Evolutionary conservation across 768 basidiomycete species (phyloP).

Genomic region (Hysterangium stoloniferum): DNA sequence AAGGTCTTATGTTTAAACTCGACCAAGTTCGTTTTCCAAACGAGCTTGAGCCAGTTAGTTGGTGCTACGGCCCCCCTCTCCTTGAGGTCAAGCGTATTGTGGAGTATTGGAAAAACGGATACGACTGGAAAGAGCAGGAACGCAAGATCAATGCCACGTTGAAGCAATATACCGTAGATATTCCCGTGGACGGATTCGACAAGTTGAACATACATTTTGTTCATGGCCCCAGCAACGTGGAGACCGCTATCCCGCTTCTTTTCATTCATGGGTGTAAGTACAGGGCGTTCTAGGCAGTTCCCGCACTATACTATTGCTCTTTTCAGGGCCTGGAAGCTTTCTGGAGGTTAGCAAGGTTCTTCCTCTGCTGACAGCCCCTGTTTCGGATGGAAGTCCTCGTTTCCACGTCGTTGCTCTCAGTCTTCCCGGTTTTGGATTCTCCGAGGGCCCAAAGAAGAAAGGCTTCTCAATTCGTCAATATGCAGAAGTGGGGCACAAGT

Average conservation of each 20-base stretch:
- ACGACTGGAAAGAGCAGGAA: slow-evolving; percentile 51
- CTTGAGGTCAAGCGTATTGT: slow-evolving; percentile 41
- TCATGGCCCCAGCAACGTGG: slow-evolving; percentile 39
- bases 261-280: slow-evolving; percentile 53
- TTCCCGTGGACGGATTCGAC: slow-evolving; percentile 40
- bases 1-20: slow-evolving; percentile 38
- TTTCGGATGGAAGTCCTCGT: slow-evolving; percentile 36
- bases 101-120: slow-evolving; percentile 42
- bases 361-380: slow-evolving; percentile 36
- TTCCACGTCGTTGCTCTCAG: slow-evolving; percentile 58
- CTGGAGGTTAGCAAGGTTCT: slow-evolving; percentile 50
- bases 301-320: background rate
- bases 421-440: slow-evolving; percentile 57
- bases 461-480: slow-evolving; percentile 36
- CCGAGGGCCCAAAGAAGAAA: slow-evolving; percentile 43
- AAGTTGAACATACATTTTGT: slow-evolving; percentile 50
- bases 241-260: slow-evolving; percentile 47
- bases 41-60: slow-evolving; percentile 40
- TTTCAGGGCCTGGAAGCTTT: slow-evolving; percentile 54
- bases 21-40: slow-evolving; percentile 44
- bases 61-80: slow-evolving; percentile 47
- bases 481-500: slow-evolving; percentile 42
- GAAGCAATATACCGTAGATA: slow-evolving; percentile 47
- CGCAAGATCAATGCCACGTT: slow-evolving; percentile 41
- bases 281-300: background rate